Percentiles rank a stretch among this genome's conserved stretches.
Conservation (phyloP, 2,329 filamentous ascomycete species). For the Neocatenulostroma microsporum region DNA sequence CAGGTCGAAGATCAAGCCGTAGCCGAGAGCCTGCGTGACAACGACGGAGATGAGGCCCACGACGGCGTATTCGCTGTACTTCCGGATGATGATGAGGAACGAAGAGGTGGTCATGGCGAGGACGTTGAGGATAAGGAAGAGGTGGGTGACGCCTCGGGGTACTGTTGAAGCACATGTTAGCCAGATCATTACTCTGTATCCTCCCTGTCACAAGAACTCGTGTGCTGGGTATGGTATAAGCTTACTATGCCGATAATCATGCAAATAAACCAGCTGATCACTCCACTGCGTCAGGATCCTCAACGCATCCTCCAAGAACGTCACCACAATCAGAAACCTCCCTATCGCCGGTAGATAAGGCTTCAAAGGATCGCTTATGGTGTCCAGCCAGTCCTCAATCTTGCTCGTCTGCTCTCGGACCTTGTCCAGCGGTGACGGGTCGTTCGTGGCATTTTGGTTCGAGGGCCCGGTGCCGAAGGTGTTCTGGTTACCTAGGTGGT, state of each 20-base stretch:
- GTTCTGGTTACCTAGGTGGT: slow-evolving; percentile 65
- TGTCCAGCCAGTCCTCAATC: slow-evolving; percentile 90
- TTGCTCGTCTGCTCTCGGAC: slow-evolving; percentile 95
- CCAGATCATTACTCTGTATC: slow-evolving; percentile 5
- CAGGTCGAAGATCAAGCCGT: slow-evolving; percentile 95
- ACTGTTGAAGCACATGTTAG: slow-evolving; percentile 49
- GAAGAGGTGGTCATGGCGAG: slow-evolving; percentile 80
- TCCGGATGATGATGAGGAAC: slow-evolving; percentile 78
- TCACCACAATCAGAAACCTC: slow-evolving; percentile 95
- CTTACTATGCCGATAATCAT: slow-evolving; percentile 89
- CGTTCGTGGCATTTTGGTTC: slow-evolving; percentile 53
- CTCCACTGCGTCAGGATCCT: slow-evolving; percentile 96
- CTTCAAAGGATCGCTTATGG: slow-evolving; percentile 80
- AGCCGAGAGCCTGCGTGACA: slow-evolving; percentile 86
- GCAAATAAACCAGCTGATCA: slow-evolving; percentile 88
- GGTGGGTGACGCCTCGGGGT: slow-evolving; percentile 75
- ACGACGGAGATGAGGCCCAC: slow-evolving; percentile 84
- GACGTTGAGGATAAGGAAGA: slow-evolving; percentile 88
- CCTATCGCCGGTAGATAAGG: slow-evolving; percentile 96
- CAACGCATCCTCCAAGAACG: slow-evolving; percentile 92
- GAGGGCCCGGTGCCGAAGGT: slow-evolving; percentile 41
- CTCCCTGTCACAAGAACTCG: neutral
- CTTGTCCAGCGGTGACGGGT: slow-evolving; percentile 73
- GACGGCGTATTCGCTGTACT: slow-evolving; percentile 89
- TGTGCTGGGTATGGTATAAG: neutral